These are phyloP conservation scores for Tricholoma terreum DNA, from an alignment of 768 basidiomycete species.

Conservation along the genomic window DNA sequence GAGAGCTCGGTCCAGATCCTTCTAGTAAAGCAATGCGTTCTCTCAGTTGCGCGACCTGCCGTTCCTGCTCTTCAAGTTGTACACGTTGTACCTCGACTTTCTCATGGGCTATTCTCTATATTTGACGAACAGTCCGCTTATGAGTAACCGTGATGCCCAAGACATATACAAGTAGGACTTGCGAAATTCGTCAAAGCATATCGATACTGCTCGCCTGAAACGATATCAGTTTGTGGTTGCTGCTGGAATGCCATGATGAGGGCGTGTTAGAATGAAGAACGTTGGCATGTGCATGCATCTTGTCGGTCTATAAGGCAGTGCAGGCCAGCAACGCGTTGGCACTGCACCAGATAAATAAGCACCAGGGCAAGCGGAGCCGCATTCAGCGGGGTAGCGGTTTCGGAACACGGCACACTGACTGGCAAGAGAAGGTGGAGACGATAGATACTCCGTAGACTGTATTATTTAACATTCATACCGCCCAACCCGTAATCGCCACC, in stretches of 20 bases:
- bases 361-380: not conserved
- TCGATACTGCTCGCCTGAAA: conserved; percentile 68
- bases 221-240: conserved; percentile 35
- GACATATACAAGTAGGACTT: conserved; percentile 21
- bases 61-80: conserved; percentile 81
- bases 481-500: conserved; percentile 40
- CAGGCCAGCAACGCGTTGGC: not conserved
- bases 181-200: conserved; percentile 85
- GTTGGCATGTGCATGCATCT: not conserved
- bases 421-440: not conserved
- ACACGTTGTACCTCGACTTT: conserved; percentile 79
- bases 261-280: not conserved
- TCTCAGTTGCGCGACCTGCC: conserved; percentile 72
- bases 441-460: too few species aligned
- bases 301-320: not conserved
- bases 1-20: conserved; percentile 46
- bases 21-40: conserved; percentile 72
- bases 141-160: not conserved
- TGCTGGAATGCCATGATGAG: conserved; percentile 25
- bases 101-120: conserved; percentile 80
- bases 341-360: not conserved
- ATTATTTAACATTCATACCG: conserved; percentile 39
- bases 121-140: not conserved
- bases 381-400: too few species aligned
- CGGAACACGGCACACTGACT: too few species aligned